Conservation (phyloP, 2,329 filamentous ascomycete genomes). For the Pseudocercospora eumusae region DNA sequence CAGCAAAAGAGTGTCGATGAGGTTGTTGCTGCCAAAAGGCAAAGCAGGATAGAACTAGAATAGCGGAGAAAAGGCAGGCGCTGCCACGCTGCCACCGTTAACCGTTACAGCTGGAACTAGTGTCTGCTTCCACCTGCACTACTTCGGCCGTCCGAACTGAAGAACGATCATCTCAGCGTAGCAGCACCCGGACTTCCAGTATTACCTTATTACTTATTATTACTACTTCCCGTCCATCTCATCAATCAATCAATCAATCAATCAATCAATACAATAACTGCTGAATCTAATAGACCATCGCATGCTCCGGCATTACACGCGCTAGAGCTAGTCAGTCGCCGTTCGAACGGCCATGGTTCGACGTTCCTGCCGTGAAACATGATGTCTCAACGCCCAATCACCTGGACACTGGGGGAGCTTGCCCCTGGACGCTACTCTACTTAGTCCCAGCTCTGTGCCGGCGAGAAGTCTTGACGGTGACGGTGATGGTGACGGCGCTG, state of each 20-base stretch:
- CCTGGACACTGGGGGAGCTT: background rate
- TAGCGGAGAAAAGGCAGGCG: background rate
- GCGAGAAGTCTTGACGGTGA: conserved; percentile 4
- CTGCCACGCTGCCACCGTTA: background rate
- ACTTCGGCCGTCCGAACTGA: background rate
- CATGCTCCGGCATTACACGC: background rate
- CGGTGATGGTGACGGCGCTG: conserved; percentile 4
- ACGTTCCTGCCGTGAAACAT: background rate
- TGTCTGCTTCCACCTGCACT: background rate
- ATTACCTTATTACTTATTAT: too few species aligned
- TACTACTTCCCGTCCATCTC: too few species aligned
- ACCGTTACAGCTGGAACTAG: background rate
- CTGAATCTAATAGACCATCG: too few species aligned
- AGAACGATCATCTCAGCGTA: background rate
- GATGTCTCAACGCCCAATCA: background rate
- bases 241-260: background rate
- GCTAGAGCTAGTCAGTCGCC: background rate
- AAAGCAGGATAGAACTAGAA: too few species aligned
- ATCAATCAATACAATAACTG: too few species aligned
- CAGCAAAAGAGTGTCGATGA: conserved; percentile 4
- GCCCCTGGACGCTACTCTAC: background rate
- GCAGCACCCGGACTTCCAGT: background rate
- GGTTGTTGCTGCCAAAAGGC: background rate
- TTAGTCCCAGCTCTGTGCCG: conserved; percentile 1
- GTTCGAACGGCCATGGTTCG: conserved; percentile 4